Base-by-base conservation (phyloP, 1,284 basidiomycete genomes). In the Afroboletus lepidellus region DNA sequence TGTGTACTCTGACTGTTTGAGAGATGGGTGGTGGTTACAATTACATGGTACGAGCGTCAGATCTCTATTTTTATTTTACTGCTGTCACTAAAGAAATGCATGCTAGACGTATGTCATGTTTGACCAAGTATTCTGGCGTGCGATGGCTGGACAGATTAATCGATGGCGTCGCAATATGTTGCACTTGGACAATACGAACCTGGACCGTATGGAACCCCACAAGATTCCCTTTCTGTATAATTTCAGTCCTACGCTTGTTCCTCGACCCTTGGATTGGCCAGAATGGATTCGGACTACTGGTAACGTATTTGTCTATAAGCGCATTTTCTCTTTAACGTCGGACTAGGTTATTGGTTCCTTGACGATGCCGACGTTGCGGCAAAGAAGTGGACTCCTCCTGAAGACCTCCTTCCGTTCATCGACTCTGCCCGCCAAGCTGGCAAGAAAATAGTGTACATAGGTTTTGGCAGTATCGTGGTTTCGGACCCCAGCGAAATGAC, bases 171-270 rank as follows among this genome's bases (percentile, higher is more conserved):
- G 86, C 59, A 83, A 92, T 59, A 71, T 82, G 11, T 73, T 98
- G n/a, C 80, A 80, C 32, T 80, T 99, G 41, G 80, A 80, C 3
- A 77, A 86, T 51, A 98, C 96, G 8, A 94, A 77, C 56, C 75
- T 96, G 33, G 96, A 98, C 70, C 92, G 87, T 72, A 87, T 98
- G 81, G 93, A 96, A 65, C 92, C 90, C 46, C 92, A 98, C 74
- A 95, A 94, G 73, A 92, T 96, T 39, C 96, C 96, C 1, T 98
- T 99, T 77, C 73, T 99, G 46, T 99, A 99, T 74, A 98, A 98
- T 70, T 98, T 98, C 68, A 95, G 92, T 64, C 90, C 94, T 0
- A 80, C 82, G 8, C 78, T 94, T 23, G 91, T 96, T 11, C 94
- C 94, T 8, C 90, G 86, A 20, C 94, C 94, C 6, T 72, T 97